Evolutionary conservation across 192 early-diverging fungal species (phyloP), one percentile per base, ranked within the genome.

Genomic region (Gonapodya prolifera): DNA sequence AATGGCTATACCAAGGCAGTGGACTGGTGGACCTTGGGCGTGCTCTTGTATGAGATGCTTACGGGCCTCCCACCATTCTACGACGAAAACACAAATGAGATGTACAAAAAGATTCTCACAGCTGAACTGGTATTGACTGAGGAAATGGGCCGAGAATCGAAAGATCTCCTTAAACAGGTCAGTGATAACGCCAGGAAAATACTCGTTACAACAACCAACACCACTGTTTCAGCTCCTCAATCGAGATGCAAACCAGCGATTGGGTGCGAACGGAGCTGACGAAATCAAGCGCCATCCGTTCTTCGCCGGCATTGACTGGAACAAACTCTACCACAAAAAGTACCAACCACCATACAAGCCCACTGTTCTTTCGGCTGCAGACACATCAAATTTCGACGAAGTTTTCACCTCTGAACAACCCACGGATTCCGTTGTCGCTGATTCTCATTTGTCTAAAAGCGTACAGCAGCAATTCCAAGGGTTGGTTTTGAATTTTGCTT

Each of bases 341-440:
- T 88, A 96, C 79, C 89, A 92, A 75, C 96, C 96, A 36, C 94
- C 93, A 17, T 97, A 95, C 87, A 95, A 96, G 82, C 95, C 95
- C 29, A 91, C 90, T 70, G 95, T 97, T 1, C 85, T 87, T 23
- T 93, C 91, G 34, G 93, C 94, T 1, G 89, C 89, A 69, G 96
- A 98, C 81, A 98, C 96, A 16, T 94, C 94, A 82, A 98, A 98
- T 84, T 98, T 98, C 91, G 96, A 98, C 80, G 92, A 94, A 77
- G 96, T 96, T 84, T 98, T 98, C 79, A 98, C 97, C 2, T 91
- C 92, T n/a, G 96, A 98, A 77, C 85, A 89, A 17, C 94, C 97
- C 1, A 86, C 89, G 77, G 97, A 98, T 83, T 97, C 95, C 30
- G 45, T 61, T 23, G 86, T 94, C 32, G 89, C 92, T 1, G 89